Evolutionary conservation across 2,329 filamentous ascomycete species (phyloP), one percentile per base, ranked within the genome.

Genomic region (Apiospora rasikravindrae): DNA sequence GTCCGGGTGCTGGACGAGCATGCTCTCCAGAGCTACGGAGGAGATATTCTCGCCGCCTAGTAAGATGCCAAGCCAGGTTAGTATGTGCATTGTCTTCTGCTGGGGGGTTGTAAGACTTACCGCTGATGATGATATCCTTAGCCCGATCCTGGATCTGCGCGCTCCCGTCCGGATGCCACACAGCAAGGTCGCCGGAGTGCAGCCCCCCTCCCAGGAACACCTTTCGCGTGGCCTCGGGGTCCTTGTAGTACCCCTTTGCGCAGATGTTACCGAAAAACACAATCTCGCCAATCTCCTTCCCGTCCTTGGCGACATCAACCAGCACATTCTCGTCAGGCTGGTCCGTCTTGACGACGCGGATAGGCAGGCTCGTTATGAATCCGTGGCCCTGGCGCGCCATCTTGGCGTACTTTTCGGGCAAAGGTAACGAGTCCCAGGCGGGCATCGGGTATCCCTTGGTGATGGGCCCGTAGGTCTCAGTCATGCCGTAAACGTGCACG

Each of bases 91-190:
- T n/a, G n/a, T n/a, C n/a, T n/a, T n/a, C n/a, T n/a, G n/a, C n/a
- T n/a, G n/a, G 51, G 64, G 47, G 33, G 24, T 45, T 49, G 22
- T 66, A 24, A 10, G n/a, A 69, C 87, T 76, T 85, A 94, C 93
- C 94, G 70, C 94, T 97, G 74, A 99, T 99, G 78, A 99, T 99
- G 70, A 99, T 98, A 80, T 99, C 96, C 85, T 99, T 99, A 19
- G 94, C 94, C 26, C 96, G 89, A 83, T 99, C 96, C 72, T 97
- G 86, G 75, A 99, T 98, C 85, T 98, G 94, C 64, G 95, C 92
- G 72, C 94, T 93, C 1, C 96, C 95, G 80, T 98, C 96, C 0
- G 92, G 88, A 83, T 98, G 94, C 93, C 94, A 95, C 0, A 98
- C 95, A 0, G 96, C 96, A 68, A 99, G 83, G 81, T 99, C 96